These are phyloP conservation scores for Daldinia concentrica DNA, from an alignment of 495 filamentous ascomycete species.

Conservation along the genomic window DNA sequence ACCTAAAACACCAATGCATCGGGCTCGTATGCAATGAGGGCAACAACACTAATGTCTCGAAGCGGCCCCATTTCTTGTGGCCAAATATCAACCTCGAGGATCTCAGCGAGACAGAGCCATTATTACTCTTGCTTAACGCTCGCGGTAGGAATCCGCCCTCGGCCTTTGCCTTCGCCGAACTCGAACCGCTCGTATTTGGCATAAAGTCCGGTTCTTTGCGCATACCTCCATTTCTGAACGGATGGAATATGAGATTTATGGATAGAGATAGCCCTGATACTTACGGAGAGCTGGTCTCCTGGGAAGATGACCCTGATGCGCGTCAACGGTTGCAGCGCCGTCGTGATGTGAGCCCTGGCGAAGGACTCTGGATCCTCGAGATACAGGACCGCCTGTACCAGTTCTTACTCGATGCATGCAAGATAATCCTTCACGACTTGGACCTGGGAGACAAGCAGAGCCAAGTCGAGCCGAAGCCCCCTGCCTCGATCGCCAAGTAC, in stretches of 20 bases:
- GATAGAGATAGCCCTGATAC: neutral
- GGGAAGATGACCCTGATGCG: neutral
- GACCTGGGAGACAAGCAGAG: neutral
- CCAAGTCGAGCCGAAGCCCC: neutral
- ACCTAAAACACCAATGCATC: neutral
- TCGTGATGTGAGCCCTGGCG: neutral
- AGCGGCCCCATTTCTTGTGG: slow-evolving; percentile 3
- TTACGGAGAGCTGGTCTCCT: neutral
- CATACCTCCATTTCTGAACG: neutral
- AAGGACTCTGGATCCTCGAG: slow-evolving; percentile 10
- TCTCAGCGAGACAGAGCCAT: neutral
- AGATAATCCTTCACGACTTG: neutral
- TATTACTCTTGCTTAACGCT: slow-evolving; percentile 1
- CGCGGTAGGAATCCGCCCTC: slow-evolving; percentile 4
- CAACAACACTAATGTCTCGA: neutral
- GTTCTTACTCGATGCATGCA: neutral
- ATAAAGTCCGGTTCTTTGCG: neutral
- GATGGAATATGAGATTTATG: neutral
- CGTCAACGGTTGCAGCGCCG: neutral
- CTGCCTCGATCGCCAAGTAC: neutral
- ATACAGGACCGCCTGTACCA: slow-evolving; percentile 1
- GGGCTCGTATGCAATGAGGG: neutral
- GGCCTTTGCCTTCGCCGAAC: neutral
- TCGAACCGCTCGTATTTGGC: slow-evolving; percentile 1
- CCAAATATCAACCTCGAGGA: slow-evolving; percentile 1